These are phyloP conservation scores for Russula sp. DNA, from an alignment of 768 basidiomycete genomes.

Conservation along the genomic window DNA sequence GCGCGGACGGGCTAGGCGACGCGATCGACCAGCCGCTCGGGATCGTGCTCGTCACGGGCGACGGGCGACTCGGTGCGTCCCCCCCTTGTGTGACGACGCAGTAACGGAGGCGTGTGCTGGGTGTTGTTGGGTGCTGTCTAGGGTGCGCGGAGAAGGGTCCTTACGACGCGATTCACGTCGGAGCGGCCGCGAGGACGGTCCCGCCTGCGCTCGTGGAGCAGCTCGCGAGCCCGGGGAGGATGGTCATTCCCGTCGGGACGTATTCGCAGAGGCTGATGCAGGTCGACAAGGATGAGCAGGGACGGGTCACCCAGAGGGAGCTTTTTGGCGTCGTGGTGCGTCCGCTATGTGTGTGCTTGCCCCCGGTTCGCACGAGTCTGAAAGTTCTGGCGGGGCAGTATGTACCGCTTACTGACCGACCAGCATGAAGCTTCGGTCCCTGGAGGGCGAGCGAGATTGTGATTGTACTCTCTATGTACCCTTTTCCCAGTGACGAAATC, in stretches of 20 bases:
- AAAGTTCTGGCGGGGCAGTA: conserved; percentile 40
- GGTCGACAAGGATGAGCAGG: conserved; percentile 71
- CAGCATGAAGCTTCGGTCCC: neutral
- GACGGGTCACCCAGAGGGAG: conserved; percentile 53
- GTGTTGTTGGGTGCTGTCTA: neutral
- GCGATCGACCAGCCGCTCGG: conserved; percentile 47
- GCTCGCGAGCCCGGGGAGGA: conserved; percentile 65
- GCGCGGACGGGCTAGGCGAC: conserved; percentile 53
- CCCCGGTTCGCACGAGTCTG: neutral
- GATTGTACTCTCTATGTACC: neutral
- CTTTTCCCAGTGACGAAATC: neutral
- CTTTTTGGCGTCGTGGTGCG: conserved; percentile 82
- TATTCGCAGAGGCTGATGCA: conserved; percentile 56
- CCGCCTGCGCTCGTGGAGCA: conserved; percentile 73
- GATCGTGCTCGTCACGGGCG: conserved; percentile 65
- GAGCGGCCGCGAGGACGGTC: conserved; percentile 77
- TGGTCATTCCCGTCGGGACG: conserved; percentile 89
- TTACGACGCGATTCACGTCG: conserved; percentile 79
- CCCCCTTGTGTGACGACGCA: too few relatives aligned
- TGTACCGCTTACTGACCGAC: conserved; percentile 59
- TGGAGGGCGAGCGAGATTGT: neutral
- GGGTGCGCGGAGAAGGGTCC: conserved; percentile 27
- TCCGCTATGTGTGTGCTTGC: conserved; percentile 11
- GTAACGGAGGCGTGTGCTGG: too few relatives aligned
- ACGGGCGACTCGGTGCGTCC: conserved; percentile 69